Percentiles rank a stretch among this genome's conserved stretches.
phyloP scores from a whole-genome alignment of 177 flowering plant species.

The Vitis hybrid region DNA sequence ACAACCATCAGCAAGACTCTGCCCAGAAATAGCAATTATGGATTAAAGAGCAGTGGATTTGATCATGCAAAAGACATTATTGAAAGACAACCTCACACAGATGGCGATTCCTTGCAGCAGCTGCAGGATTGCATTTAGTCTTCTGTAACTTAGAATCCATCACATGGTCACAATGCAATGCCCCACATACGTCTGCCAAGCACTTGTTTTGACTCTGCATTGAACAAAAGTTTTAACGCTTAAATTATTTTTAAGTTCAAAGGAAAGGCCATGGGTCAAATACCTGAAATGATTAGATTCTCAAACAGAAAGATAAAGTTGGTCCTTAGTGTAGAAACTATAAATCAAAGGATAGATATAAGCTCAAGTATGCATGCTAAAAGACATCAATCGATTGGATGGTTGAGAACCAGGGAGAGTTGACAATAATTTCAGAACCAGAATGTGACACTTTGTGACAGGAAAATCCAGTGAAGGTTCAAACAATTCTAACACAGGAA shows the following conservation, averaged over 20 bases:
- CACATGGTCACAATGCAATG: constrained; percentile 74
- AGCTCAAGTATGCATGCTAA: no score
- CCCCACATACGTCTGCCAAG: constrained; percentile 89
- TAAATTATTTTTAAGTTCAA: not conserved
- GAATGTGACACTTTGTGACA: no score
- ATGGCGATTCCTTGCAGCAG: constrained; percentile 70
- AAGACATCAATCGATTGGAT: no score
- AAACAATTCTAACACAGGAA: no score
- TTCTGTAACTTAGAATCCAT: constrained; percentile 45
- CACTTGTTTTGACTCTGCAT: constrained; percentile 72
- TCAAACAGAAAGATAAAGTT: no score
- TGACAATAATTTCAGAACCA: no score
- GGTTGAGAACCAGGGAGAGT: no score
- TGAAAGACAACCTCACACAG: constrained; percentile 68
- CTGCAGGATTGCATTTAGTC: constrained; percentile 85
- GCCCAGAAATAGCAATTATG: constrained; percentile 23
- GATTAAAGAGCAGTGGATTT: not conserved
- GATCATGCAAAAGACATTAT: constrained; percentile 5
- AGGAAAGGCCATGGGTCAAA: no score
- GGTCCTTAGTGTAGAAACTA: no score
- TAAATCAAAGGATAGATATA: no score
- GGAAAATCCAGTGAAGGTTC: no score
- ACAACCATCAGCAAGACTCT: constrained; percentile 77
- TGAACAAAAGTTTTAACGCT: constrained; percentile 10
- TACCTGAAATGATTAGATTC: no score